These are phyloP conservation scores for Cyberlindnera mycetangii DNA, from an alignment of 805 yeast genomes.

Conservation along the genomic window DNA sequence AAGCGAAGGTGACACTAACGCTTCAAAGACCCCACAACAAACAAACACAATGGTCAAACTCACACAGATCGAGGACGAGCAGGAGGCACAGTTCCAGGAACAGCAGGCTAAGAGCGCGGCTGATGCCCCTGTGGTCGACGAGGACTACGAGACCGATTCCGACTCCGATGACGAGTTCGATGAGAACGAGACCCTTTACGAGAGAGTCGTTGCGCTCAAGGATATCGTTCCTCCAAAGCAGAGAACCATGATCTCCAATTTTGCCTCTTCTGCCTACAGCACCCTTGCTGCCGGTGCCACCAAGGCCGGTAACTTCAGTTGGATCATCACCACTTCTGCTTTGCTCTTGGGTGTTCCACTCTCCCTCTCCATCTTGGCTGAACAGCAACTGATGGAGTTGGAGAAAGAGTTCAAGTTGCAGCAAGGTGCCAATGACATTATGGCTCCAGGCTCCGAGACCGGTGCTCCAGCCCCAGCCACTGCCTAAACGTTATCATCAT, in stretches of 20 bases:
- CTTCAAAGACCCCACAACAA: not conserved
- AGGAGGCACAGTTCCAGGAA: slow-evolving; percentile 33
- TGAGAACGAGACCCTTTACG: slow-evolving; percentile 79
- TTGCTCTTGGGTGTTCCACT: slow-evolving; percentile 90
- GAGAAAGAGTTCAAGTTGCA: slow-evolving; percentile 87
- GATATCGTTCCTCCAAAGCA: slow-evolving; percentile 89
- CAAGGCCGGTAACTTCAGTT: slow-evolving; percentile 72
- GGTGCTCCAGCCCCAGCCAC: slow-evolving; percentile 32
- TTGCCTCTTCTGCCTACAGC: slow-evolving; percentile 33
- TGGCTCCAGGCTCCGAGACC: slow-evolving; percentile 63
- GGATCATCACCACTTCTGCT: slow-evolving; percentile 83
- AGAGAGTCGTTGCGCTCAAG: slow-evolving; percentile 86
- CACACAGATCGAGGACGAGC: slow-evolving; percentile 62
- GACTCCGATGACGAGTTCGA: slow-evolving; percentile 60
- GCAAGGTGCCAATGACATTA: slow-evolving; percentile 70
- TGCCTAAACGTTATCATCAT: slow-evolving; percentile 11
- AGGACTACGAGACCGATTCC: slow-evolving; percentile 46
- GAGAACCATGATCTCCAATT: slow-evolving; percentile 47
- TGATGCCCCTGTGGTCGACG: slow-evolving; percentile 36
- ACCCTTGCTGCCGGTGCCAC: slow-evolving; percentile 45
- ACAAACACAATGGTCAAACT: slow-evolving; percentile 60
- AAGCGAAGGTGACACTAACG: not conserved
- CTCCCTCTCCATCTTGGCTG: slow-evolving; percentile 83
- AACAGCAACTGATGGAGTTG: slow-evolving; percentile 90
- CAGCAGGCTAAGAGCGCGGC: slow-evolving; percentile 33